phyloP scores from a whole-genome alignment of 768 basidiomycete species.

The Lactarius deliciosus region DNA sequence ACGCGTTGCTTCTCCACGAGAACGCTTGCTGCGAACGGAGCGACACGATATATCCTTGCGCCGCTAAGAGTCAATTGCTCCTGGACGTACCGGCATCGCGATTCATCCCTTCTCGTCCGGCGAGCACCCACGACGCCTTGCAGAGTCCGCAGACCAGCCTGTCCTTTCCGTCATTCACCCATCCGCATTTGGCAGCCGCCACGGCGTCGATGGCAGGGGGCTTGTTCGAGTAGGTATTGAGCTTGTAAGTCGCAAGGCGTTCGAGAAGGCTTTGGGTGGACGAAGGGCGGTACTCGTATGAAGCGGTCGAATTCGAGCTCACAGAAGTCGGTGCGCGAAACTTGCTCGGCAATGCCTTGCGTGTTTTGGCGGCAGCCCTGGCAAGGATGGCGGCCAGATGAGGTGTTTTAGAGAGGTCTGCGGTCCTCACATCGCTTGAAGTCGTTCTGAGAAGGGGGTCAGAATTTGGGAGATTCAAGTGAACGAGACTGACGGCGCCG shows the following conservation, averaged over 20 bases:
- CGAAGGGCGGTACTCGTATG: constrained; percentile 74
- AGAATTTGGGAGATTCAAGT: constrained; percentile 8
- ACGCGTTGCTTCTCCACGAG: constrained; percentile 72
- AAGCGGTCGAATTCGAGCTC: constrained; percentile 34
- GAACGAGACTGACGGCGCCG: constrained; percentile 37
- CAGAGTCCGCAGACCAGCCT: constrained; percentile 74
- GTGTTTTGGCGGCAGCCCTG: constrained; percentile 59
- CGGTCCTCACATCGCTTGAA: constrained; percentile 33
- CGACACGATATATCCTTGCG: constrained; percentile 2
- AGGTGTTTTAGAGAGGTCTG: constrained; percentile 53
- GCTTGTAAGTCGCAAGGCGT: constrained; percentile 74
- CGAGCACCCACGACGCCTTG: constrained; percentile 70
- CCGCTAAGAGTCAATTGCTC: constrained; percentile 26
- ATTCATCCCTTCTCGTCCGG: constrained; percentile 64
- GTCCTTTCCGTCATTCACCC: constrained; percentile 83
- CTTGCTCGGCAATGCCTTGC: constrained; percentile 50
- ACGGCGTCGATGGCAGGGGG: constrained; percentile 72
- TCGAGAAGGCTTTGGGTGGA: constrained; percentile 71
- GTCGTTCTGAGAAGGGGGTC: constrained; percentile 22
- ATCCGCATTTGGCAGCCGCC: constrained; percentile 78
- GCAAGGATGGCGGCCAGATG: constrained; percentile 69
- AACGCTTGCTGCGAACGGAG: constrained; percentile 50
- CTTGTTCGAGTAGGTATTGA: constrained; percentile 79
- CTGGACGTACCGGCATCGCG: constrained; percentile 71
- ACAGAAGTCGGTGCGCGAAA: constrained; percentile 38